Conservation (phyloP, 257 asterid species). For the Capsicum rhomboideum region DNA sequence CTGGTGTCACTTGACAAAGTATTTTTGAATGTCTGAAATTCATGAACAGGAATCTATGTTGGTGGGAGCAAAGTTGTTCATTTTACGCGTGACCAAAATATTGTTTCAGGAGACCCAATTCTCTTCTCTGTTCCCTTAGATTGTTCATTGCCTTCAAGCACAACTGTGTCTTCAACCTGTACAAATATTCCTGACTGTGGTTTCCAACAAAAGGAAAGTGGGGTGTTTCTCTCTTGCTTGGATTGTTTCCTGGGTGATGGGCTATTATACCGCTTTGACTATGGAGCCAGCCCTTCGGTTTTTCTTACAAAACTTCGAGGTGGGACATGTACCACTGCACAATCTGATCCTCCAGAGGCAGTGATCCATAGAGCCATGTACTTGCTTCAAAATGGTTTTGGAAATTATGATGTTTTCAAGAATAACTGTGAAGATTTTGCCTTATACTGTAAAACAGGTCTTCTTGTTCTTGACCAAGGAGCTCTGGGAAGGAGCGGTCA, state of each 20-base stretch:
- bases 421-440: conserved; percentile 44
- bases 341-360: conserved; percentile 14
- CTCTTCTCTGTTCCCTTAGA: neutral
- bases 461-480: conserved; percentile 5
- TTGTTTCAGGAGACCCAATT: neutral
- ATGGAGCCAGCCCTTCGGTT: conserved; percentile 8
- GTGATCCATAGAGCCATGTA: conserved; percentile 25
- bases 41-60: conserved; percentile 21
- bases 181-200: conserved; percentile 22
- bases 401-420: conserved; percentile 16
- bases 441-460: conserved; percentile 35
- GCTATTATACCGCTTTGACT: conserved; percentile 19
- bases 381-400: conserved; percentile 28
- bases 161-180: conserved; percentile 6
- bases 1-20: neutral
- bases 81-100: conserved; percentile 12
- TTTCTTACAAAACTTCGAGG: conserved; percentile 28
- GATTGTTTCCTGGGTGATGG: conserved; percentile 30
- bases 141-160: neutral
- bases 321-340: conserved; percentile 32
- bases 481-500: conserved; percentile 34
- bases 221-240: conserved; percentile 32
- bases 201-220: conserved; percentile 11
- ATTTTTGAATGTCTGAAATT: neutral
- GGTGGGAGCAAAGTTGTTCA: conserved; percentile 31